Evolutionary conservation across 768 basidiomycete genomes (phyloP), one percentile per base, ranked within the genome.

Genomic region (Tylopilus cervinicoccineus): DNA sequence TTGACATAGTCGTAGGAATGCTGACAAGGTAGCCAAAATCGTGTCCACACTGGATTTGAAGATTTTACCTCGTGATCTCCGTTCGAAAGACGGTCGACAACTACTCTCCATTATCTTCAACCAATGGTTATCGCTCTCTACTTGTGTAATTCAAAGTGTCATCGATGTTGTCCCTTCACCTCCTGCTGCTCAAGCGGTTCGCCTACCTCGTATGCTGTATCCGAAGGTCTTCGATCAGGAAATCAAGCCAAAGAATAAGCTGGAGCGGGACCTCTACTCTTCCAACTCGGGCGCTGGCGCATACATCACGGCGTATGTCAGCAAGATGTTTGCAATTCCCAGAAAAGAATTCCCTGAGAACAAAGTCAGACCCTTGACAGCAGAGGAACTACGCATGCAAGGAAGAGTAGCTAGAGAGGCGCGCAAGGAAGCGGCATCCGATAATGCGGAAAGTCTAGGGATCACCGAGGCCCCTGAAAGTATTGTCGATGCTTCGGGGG

Each of bases 291-390:
- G 60, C 2, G 54, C 77, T 2, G 73, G 75, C 6, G 83, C 86
- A 0, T 80, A 70, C 48, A 74, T 93, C 12, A 80, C 84, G 14
- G 95, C 86, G 6, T 96, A 93, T 66, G 88, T 97, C 39, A 95
- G 91, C 76, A 99, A 98, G 68, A 99, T 98, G 95, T 97, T 98
- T 61, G 93, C 93, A 1, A 86, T 97, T 0, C 70, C 82, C n/a
- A 70, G 67, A 19, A 79, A 79, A 47, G 87, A 93, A 40, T 71
- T 99, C 20, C 95, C 95, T 0, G 88, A 93, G 62, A 84, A 88
- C 66, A 91, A 89, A 69, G 81, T 81, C 60, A 84, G 75, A 56
- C 72, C 78, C 16, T 58, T 90, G 39, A 90, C 86, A 0, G 86
- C 88, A 0, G 92, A 94, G 29, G 88, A 95, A 59, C 83, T 94